A percentile compares a stretch with the other conserved stretches of the same genome.
Evolutionary conservation across 768 basidiomycete genomes (phyloP).

Genomic region (Saitozyma podzolica): DNA sequence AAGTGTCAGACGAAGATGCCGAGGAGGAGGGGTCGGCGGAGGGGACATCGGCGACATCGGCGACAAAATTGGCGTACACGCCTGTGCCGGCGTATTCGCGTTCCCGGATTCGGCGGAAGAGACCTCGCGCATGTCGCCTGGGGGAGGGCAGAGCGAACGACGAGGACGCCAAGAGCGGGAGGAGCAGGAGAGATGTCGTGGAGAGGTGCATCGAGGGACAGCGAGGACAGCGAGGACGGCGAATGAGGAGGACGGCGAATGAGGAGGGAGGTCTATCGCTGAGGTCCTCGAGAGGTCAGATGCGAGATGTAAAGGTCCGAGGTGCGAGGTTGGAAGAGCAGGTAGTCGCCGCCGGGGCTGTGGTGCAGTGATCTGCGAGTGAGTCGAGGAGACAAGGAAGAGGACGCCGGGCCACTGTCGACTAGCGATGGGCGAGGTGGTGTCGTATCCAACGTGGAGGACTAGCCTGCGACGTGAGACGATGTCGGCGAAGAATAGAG

Average conservation of each 20-base stretch:
- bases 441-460: too few species aligned
- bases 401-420: slow-evolving; percentile 4
- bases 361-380: slow-evolving; percentile 14
- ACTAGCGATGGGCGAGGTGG: slow-evolving; percentile 18
- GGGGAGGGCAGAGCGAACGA: slow-evolving; percentile 26
- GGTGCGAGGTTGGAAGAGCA: slow-evolving; percentile 8
- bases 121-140: slow-evolving; percentile 6
- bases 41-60: slow-evolving; percentile 22
- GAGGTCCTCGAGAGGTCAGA: too few species aligned
- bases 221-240: too few species aligned
- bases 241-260: too few species aligned
- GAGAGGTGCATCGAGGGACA: slow-evolving; percentile 18
- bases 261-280: too few species aligned
- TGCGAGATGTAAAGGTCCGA: neutral
- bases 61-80: slow-evolving; percentile 7
- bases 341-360: slow-evolving; percentile 33
- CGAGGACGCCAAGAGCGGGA: slow-evolving; percentile 30
- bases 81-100: slow-evolving; percentile 8
- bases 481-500: slow-evolving; percentile 1
- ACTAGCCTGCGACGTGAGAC: too few species aligned
- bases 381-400: neutral
- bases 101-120: slow-evolving; percentile 19
- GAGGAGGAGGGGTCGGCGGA: too few species aligned
- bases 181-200: slow-evolving; percentile 26
- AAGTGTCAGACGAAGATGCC: slow-evolving; percentile 16